Conservation (phyloP, 768 basidiomycete species). For the Tulasnella sp. region DNA sequence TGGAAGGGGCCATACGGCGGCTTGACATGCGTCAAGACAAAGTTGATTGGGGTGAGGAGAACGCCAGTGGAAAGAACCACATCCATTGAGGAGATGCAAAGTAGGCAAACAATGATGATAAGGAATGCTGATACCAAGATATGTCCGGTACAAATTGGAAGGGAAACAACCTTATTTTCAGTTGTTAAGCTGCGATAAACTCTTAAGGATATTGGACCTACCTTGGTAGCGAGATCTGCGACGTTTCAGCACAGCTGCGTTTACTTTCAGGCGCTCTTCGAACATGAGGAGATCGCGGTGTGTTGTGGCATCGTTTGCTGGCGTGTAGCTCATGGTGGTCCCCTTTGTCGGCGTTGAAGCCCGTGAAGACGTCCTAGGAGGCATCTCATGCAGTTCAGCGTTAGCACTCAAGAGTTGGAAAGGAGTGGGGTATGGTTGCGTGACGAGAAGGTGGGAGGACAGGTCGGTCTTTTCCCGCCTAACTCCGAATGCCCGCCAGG, state of each 20-base stretch:
- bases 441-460: no score
- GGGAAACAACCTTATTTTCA: background rate
- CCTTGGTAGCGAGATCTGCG: conserved; percentile 77
- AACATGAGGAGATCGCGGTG: conserved; percentile 84
- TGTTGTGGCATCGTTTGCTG: conserved; percentile 65
- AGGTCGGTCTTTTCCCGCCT: no score
- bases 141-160: background rate
- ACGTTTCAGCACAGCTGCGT: conserved; percentile 66
- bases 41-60: conserved; percentile 27
- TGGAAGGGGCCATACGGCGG: conserved; percentile 13
- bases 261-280: conserved; percentile 93
- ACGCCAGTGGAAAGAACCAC: conserved; percentile 62
- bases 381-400: background rate
- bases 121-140: conserved; percentile 60
- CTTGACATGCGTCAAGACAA: conserved; percentile 8
- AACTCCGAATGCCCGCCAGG: no score
- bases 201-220: conserved; percentile 30
- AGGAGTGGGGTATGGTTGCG: no score
- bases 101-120: conserved; percentile 51
- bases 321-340: conserved; percentile 22
- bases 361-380: conserved; percentile 1
- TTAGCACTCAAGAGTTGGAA: no score
- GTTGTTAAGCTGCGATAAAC: background rate
- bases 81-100: conserved; percentile 63
- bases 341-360: background rate